Evolutionary conservation across 192 early-diverging fungal genomes (phyloP).

Genomic region (Martensiomyces pterosporus): DNA sequence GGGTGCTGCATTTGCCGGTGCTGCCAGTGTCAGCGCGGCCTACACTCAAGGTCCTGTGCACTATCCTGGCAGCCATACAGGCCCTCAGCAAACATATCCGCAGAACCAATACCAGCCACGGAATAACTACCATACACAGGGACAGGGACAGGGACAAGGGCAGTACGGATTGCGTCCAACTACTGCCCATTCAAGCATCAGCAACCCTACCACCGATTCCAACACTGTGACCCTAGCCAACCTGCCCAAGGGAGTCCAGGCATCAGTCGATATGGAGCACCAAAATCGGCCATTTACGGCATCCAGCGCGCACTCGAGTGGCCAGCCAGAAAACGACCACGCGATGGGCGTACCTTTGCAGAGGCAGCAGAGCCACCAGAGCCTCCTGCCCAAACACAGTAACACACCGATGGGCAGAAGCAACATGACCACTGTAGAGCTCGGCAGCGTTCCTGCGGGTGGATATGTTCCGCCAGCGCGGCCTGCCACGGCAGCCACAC

Average conservation of each 20-base stretch:
- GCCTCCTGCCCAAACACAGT: constrained; percentile 13
- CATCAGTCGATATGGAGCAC: background rate
- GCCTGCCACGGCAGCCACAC: constrained; percentile 11
- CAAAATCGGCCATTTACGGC: background rate
- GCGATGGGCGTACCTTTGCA: constrained; percentile 11
- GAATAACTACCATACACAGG: background rate
- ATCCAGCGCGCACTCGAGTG: background rate
- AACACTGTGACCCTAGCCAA: constrained; percentile 5
- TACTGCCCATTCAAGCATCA: background rate
- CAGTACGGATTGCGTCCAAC: background rate
- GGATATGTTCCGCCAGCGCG: constrained; percentile 31
- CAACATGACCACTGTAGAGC: background rate
- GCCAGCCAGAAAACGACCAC: constrained; percentile 4
- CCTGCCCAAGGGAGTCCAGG: constrained; percentile 11
- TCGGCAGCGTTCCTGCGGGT: constrained; percentile 10
- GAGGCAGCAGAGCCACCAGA: constrained; percentile 29
- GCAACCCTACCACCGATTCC: background rate
- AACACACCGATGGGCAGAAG: constrained; percentile 5
- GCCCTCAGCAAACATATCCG: background rate
- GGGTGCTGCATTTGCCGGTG: background rate
- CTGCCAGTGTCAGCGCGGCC: background rate
- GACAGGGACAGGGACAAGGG: background rate
- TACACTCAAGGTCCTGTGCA: too few species aligned
- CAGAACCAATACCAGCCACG: background rate
- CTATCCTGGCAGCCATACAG: background rate